Evolutionary conservation across 257 asterid genomes (phyloP), one percentile per base, ranked within the genome.

Genomic region (Jaltomata sinuosa): DNA sequence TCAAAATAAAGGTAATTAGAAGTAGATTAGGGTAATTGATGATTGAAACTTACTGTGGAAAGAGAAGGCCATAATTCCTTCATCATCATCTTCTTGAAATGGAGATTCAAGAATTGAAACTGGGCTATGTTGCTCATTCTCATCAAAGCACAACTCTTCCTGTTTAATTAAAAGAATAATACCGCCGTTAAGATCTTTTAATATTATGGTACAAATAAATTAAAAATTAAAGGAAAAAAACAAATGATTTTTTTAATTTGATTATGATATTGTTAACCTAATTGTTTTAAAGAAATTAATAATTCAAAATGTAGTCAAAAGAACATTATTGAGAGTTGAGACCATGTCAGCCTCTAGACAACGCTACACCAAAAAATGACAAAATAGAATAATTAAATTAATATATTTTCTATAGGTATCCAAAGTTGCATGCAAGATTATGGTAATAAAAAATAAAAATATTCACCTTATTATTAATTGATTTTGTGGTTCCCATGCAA

Each of bases 41-140:
- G 36, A 11, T 80, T 10, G 31, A 72, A 45, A 85, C 89, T 6
- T 88, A 88, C 91, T 85, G 40, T 85, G 89, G 89, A 84, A 84
- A 52, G 85, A 84, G 55, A 80, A 76, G 82, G 69, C 88, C 27
- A 10, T 34, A 27, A 49, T 47, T 77, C 42, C 62, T 49, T 77
- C 81, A n/a, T 83, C 90, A 83, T 87, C 91, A 19, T 84, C 85
- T 69, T 88, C 87, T 57, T 72, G 88, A 82, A 93, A 95, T 81
- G 97, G 91, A 62, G 97, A 92, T 81, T 90, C 89, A 61, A 94
- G 93, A 88, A 95, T 91, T 82, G 98, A 95, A 27, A 95, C 91
- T 8, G 98, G 98, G 83, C 94, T 94, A 69, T 89, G 91, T 84
- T 92, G 97, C 27, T 94, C 96, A 15, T 74, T 85, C 83, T 92